Conservation (phyloP, 129 eudicot species). For the Smallanthus sonchifolius region DNA sequence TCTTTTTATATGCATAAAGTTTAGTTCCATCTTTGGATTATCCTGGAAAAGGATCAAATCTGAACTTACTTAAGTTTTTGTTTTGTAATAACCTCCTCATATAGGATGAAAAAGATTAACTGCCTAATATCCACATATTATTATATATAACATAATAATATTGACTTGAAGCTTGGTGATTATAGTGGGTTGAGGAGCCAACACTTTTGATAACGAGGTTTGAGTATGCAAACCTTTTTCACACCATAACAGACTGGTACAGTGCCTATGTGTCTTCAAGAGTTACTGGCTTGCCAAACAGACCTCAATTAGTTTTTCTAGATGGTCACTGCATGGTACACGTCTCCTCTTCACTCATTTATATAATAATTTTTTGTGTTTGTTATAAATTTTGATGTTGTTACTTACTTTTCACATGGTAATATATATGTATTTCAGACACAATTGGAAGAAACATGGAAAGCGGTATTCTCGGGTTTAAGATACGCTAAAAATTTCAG, state of each 20-base stretch:
- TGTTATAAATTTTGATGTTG: neutral
- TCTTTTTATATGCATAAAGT: neutral
- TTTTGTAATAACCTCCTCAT: neutral
- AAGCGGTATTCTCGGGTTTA: conserved; percentile 71
- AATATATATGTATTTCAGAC: conserved; percentile 48
- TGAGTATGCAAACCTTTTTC: conserved; percentile 95
- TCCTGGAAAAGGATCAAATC: neutral
- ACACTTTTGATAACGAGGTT: conserved; percentile 83
- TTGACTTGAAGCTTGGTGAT: conserved; percentile 29
- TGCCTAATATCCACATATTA: neutral
- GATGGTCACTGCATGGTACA: conserved; percentile 59
- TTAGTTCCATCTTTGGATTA: conserved; percentile 5
- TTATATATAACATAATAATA: conserved; percentile 7
- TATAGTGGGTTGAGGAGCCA: conserved; percentile 98
- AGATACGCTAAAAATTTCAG: conserved; percentile 80
- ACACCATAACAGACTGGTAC: conserved; percentile 96
- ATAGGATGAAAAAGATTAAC: neutral
- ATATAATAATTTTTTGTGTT: neutral
- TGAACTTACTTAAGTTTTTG: neutral
- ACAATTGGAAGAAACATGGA: conserved; percentile 92
- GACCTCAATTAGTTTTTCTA: conserved; percentile 78
- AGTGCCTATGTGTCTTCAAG: conserved; percentile 89
- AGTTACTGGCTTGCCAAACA: conserved; percentile 68
- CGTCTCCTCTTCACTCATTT: conserved; percentile 5
- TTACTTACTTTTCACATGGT: neutral